Evolutionary conservation across 2,329 filamentous ascomycete species (phyloP), one percentile per base, ranked within the genome.

Genomic region (Incumbomyces lentus): DNA sequence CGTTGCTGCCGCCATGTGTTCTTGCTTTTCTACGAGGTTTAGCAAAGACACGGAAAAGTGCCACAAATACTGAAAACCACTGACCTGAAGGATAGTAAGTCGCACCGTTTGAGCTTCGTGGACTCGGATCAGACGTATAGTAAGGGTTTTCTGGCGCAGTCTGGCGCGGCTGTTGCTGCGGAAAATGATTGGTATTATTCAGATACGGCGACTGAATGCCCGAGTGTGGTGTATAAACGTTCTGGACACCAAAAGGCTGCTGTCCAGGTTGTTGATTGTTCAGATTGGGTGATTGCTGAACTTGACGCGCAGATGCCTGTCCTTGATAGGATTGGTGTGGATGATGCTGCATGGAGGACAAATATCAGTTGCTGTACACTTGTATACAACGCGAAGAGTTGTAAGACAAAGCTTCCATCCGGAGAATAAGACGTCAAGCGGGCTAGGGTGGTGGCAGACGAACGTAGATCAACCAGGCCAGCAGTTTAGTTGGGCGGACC

Each of bases 11-110:
- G 79, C 78, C 80, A 83, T 83, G 60, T 75, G 70, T 62, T 81
- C 78, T 62, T 81, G 79, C 65, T 82, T 79, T 66, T 86, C 84
- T 85, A 81, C 82, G 75, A 78, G 82, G 35, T 42, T 44, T 30
- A 36, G 40, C 44, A 41, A 31, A 73, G 72, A 50, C 73, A 76
- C 61, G 79, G 76, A 78, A n/a, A 48, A 33, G 2, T 16, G 14
- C 26, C n/a, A 41, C 14, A 12, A 32, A 17, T 26, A 26, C 8
- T 8, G 5, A n/a, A 11, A 13, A 39, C 2, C 33, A 73, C 82
- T 74, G 70, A 92, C 86, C 86, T 72, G 85, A 84, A 62, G 87
- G 86, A 54, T 86, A 82, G 68, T 94, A 95, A 69, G 84, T 81
- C 51, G 83, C 79, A 68, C 83, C 86, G 56, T 85, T 81, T 46